These are phyloP conservation scores for Geotrichum bryndzae DNA, from an alignment of 1,139 yeast genomes.

Conservation along the genomic window DNA sequence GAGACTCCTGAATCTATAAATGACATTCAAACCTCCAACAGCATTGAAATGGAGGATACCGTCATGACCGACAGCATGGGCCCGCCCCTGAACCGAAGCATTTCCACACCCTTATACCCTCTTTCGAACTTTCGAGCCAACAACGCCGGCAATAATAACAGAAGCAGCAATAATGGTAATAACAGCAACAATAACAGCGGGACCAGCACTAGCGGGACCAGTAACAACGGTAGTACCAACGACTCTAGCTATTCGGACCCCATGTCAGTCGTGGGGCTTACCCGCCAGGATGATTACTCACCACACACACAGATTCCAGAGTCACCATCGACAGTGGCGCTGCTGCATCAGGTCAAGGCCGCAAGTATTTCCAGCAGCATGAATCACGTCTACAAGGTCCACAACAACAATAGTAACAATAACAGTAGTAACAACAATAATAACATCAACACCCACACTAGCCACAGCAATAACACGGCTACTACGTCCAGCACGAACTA, in stretches of 20 bases:
- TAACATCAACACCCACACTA: conserved; percentile 1
- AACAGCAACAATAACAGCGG: conserved; percentile 6
- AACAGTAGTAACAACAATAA: not conserved
- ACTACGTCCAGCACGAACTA: conserved; percentile 14
- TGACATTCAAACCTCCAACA: not conserved
- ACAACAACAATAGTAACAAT: not conserved
- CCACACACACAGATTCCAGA: conserved; percentile 5
- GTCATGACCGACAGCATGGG: conserved; percentile 11
- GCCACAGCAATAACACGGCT: not conserved
- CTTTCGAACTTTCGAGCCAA: conserved; percentile 3
- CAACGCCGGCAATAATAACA: conserved; percentile 2
- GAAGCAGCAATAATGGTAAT: conserved; percentile 5
- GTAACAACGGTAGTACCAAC: not conserved
- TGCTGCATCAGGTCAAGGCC: conserved; percentile 8
- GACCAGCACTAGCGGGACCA: not conserved
- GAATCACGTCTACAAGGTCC: not conserved
- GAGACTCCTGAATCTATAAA: not conserved
- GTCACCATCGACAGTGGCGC: conserved; percentile 5
- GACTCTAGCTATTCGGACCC: not conserved
- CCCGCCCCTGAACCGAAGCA: not conserved
- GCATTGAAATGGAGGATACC: conserved; percentile 5
- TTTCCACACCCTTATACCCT: not conserved
- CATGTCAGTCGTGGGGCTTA: not conserved
- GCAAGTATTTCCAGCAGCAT: not conserved
- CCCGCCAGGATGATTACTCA: conserved; percentile 4